Conservation (phyloP, 768 basidiomycete species). For the Russula lepida region DNA sequence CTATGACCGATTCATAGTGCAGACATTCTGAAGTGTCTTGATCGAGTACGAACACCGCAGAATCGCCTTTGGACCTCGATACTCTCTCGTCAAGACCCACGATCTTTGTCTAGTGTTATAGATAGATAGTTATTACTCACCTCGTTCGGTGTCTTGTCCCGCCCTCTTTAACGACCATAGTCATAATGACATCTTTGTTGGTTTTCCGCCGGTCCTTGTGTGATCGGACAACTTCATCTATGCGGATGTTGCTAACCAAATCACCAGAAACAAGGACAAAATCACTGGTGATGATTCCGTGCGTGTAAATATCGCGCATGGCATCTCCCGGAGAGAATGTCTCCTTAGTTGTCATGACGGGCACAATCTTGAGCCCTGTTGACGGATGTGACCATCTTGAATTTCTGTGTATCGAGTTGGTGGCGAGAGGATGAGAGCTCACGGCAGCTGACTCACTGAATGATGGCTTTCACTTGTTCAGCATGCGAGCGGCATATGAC, state of each 20-base stretch:
- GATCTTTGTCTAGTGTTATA: neutral
- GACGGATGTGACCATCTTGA: constrained; percentile 81
- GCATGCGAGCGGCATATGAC: constrained; percentile 90
- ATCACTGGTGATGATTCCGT: constrained; percentile 83
- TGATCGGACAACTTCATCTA: constrained; percentile 80
- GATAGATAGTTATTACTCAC: constrained; percentile 32
- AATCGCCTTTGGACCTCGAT: constrained; percentile 59
- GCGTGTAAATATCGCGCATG: constrained; percentile 88
- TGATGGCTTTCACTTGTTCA: constrained; percentile 74
- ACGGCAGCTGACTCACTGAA: constrained; percentile 48
- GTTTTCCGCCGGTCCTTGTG: constrained; percentile 82
- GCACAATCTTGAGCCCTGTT: constrained; percentile 73
- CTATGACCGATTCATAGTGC: constrained; percentile 72
- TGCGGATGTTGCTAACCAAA: constrained; percentile 85
- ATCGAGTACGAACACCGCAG: constrained; percentile 72
- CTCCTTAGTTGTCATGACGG: constrained; percentile 78
- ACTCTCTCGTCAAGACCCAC: neutral
- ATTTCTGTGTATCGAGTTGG: constrained; percentile 36
- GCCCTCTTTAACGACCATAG: constrained; percentile 83
- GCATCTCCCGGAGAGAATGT: constrained; percentile 87
- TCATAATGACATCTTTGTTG: constrained; percentile 94
- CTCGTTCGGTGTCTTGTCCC: constrained; percentile 65
- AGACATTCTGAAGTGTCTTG: constrained; percentile 70
- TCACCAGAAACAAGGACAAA: constrained; percentile 89
- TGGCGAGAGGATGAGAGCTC: neutral